Base-by-base conservation (phyloP, 768 basidiomycete genomes). In the Pilatotrama ljubarskyi region DNA sequence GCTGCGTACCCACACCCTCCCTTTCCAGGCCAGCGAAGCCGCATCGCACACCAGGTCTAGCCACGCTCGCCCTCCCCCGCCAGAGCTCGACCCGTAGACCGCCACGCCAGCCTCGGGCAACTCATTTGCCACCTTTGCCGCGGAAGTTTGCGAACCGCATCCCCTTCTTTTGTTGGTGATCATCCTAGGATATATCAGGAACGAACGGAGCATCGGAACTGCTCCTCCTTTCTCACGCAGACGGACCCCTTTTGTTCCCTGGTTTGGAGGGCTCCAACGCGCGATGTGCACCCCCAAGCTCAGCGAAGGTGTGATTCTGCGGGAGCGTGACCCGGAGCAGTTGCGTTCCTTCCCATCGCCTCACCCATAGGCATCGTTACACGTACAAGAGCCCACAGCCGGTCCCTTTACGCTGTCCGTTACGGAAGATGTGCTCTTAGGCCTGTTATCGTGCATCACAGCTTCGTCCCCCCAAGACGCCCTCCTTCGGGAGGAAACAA, bases 91-190 rank as follows among this genome's bases (percentile, higher is more conserved):
- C 40, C 48, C 57, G 52, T 14, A 15, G 40, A 25, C 58, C 51
- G 43, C 20, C 51, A 40, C 38, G 47, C 48, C 49, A 37, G 55
- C 42, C 35, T 26, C 20, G 35, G 48, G 54, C 48, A 52, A 40
- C 55, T 41, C 42, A 52, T 29, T 52, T 56, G 54, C 60, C 49
- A 14, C 18, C 47, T 35, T 32, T 26, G 41, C 43, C 36, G 46
- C 59, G 59, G 59, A 48, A 38, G 49, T 61, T 55, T 32, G 60
- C 60, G 55, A 26, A 42, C 48, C 43, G 10, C 44, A 25, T 10
- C 38, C 42, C 49, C 61, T 62, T 62, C 61, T 58, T 62, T 62
- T 62, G 61, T 62, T 62, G 61, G 17, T 62, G 61, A 62, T 62
- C 61, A 49, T 56, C 61, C 61, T 49, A 62, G 51, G 55, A 57